Conservation (phyloP, 2,329 filamentous ascomycete genomes). For the Arthrobotrys musiformis region DNA sequence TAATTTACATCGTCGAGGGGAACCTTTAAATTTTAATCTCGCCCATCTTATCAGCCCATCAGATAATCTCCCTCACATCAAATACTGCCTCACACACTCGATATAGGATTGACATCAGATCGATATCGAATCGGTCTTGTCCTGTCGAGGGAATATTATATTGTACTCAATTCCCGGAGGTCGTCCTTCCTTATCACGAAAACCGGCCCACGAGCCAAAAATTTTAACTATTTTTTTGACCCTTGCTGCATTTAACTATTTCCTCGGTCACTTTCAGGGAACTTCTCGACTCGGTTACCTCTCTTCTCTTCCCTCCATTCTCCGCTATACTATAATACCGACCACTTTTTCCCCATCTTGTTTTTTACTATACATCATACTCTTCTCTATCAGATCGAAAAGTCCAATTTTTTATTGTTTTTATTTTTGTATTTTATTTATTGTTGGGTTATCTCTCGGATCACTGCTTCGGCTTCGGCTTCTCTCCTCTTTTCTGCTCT, state of each 20-base stretch:
- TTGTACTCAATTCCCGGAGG: too few species aligned
- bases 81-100: too few species aligned
- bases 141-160: too few species aligned
- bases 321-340: conserved; percentile 2
- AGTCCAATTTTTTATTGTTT: background rate
- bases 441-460: background rate
- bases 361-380: background rate
- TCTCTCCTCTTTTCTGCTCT: background rate
- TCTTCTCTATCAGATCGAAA: conserved; percentile 17
- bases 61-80: conserved; percentile 28
- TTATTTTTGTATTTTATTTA: background rate
- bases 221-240: background rate
- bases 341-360: background rate
- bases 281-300: conserved; percentile 13
- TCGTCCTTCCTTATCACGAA: background rate
- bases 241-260: conserved; percentile 1
- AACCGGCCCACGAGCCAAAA: background rate
- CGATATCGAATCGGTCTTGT: too few species aligned
- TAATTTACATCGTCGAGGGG: background rate
- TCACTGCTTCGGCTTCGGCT: conserved; percentile 1
- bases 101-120: too few species aligned
- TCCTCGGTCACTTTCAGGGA: conserved; percentile 37
- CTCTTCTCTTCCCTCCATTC: too few species aligned
- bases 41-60: conserved; percentile 46
- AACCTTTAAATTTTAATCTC: background rate